Base-by-base conservation (phyloP, 1,139 yeast species). In the Candida sp. region DNA sequence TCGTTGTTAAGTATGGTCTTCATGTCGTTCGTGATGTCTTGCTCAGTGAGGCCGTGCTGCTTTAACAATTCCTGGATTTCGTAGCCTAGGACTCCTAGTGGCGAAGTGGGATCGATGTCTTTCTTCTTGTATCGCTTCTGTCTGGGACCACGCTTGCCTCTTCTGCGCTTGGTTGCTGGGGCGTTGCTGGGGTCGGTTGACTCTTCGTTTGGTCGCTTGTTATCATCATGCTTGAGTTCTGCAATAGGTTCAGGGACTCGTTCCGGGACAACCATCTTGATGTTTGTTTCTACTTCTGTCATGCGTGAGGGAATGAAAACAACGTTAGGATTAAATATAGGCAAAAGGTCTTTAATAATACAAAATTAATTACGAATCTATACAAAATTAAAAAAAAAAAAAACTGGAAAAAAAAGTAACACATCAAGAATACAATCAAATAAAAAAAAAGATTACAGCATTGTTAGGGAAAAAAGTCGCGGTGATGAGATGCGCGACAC, bases 11-110 rank as follows among this genome's bases (percentile, higher is more conserved):
- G 73, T 17, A 92, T 77, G 12, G 75, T 77, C 25, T 72, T 73
- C 74, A 92, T 83, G 59, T 92, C 92, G 63, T 89, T 89, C 7
- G 66, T 55, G 31, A 88, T 77, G 26, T 79, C 76, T 0, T 75
- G 81, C 34, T 71, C 71, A 0, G 75, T 69, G 43, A 89, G 67
- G 9, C 68, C 64, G 49, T 78, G 64, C 23, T 73, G 70, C 30
- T 68, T 60, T 44, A 89, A 67, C 23, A 93, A 62, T 47, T 82
- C 85, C 37, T 81, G 77, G 54, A 94, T 89, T 66, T 94, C 98
- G 56, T 75, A 76, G 54, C 85, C 83, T 46, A 94, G 75, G 3
- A 91, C 90, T 3, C 98, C 98, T 46, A 85, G 73, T 9, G 97
- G 91, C 1, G 96, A 81, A 0, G 96, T 89, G 11, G 88, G 80